Percentiles rank a stretch among this genome's conserved stretches.
Conservation (phyloP, 345 rosid genomes). For the Hypericum androsaemum region DNA sequence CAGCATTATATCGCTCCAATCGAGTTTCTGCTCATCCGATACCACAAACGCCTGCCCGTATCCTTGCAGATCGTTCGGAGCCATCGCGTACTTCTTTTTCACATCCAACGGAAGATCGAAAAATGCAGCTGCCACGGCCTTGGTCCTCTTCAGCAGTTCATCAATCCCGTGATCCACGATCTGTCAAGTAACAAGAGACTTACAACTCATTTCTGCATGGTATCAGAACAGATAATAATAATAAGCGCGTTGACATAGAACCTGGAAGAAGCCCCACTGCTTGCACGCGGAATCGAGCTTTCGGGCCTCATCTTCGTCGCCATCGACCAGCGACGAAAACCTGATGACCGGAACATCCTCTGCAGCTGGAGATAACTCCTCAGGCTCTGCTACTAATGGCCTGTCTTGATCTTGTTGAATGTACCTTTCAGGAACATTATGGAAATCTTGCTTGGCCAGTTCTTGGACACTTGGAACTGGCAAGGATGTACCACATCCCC, state of each 20-base stretch:
- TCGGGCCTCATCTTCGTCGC: slow-evolving; percentile 12
- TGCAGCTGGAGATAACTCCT: not conserved
- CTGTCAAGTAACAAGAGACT: slow-evolving; percentile 8
- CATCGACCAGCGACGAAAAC: slow-evolving; percentile 17
- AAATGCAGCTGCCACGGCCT: slow-evolving; percentile 13
- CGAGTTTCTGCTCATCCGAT: slow-evolving; percentile 25
- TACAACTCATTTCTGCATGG: too few species aligned
- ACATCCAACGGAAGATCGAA: slow-evolving; percentile 23
- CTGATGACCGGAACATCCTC: slow-evolving; percentile 15
- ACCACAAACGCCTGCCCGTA: slow-evolving; percentile 20
- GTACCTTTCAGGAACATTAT: too few species aligned
- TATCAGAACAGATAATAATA: not conserved
- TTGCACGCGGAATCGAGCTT: slow-evolving; percentile 23
- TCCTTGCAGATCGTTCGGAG: slow-evolving; percentile 14
- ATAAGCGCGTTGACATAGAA: not conserved
- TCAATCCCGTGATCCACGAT: slow-evolving; percentile 14
- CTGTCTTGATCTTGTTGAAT: not conserved
- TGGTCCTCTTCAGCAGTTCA: slow-evolving; percentile 8
- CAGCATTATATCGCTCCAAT: slow-evolving; percentile 19
- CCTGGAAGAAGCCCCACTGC: slow-evolving; percentile 35
- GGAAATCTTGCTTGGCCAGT: too few species aligned
- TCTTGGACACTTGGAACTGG: too few species aligned
- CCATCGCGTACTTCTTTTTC: slow-evolving; percentile 19
- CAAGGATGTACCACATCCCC: too few species aligned
- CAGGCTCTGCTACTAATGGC: slow-evolving; percentile 4